Percentiles rank a stretch among this genome's conserved stretches.
Evolutionary conservation across 768 basidiomycete genomes (phyloP).

Genomic region (Macrocybe gigantea): DNA sequence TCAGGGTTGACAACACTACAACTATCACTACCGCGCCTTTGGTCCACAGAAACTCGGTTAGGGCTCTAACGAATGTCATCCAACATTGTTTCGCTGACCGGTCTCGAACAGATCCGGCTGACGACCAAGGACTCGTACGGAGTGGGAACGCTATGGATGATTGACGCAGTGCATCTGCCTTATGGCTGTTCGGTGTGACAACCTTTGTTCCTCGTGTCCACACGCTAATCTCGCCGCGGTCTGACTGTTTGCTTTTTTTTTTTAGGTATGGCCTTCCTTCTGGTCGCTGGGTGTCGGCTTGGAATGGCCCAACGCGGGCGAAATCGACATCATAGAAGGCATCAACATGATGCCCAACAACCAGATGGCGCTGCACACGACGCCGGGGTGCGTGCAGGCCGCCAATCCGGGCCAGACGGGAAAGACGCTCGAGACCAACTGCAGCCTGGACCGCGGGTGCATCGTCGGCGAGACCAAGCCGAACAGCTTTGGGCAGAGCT

Average conservation of each 20-base stretch:
- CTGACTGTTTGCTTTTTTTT: neutral
- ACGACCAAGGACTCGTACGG: constrained; percentile 34
- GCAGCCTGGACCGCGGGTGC: constrained; percentile 33
- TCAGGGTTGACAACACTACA: constrained; percentile 68
- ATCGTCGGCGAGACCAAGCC: constrained; percentile 34
- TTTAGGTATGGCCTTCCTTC: constrained; percentile 39
- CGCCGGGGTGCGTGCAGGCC: constrained; percentile 28
- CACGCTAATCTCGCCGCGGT: neutral
- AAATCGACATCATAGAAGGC: constrained; percentile 53
- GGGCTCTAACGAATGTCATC: constrained; percentile 5
- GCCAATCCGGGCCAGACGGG: constrained; percentile 25
- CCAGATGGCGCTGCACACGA: constrained; percentile 53
- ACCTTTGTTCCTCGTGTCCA: neutral
- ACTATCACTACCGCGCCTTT: constrained; percentile 35
- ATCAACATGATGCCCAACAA: constrained; percentile 48
- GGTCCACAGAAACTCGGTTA: constrained; percentile 52
- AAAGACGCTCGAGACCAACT: constrained; percentile 20
- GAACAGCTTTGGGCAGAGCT: constrained; percentile 41
- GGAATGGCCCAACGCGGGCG: constrained; percentile 36
- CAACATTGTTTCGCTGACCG: neutral
- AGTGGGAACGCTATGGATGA: constrained; percentile 35
- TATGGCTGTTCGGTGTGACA: constrained; percentile 48
- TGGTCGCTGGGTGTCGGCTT: constrained; percentile 35
- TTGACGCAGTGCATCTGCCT: constrained; percentile 41
- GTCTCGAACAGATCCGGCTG: constrained; percentile 29